These are phyloP conservation scores for Verticillium zaregamsianum DNA, from an alignment of 2,329 filamentous ascomycete species.

Conservation along the genomic window DNA sequence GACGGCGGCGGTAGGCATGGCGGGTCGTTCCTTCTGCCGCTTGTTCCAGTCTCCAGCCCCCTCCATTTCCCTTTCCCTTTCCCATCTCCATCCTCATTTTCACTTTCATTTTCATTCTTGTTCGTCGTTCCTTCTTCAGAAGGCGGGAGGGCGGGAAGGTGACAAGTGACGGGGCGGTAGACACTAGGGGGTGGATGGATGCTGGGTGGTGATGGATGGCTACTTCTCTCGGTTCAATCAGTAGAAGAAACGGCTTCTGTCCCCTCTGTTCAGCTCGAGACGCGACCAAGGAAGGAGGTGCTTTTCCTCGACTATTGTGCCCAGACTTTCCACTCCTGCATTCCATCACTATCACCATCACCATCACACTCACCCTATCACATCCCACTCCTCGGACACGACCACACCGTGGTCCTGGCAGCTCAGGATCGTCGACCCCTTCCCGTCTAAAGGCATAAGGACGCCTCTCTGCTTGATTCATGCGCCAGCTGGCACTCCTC, in stretches of 20 bases:
- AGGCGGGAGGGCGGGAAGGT: neutral
- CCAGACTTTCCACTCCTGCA: neutral
- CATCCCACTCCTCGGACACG: neutral
- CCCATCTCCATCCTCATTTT: too few species aligned
- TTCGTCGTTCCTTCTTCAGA: neutral
- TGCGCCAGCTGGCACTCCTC: neutral
- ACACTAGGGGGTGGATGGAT: neutral
- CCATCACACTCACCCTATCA: neutral
- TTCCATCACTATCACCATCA: neutral
- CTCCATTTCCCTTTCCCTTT: neutral
- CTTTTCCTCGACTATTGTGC: neutral
- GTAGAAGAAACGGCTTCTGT: too few species aligned
- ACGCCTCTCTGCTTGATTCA: neutral
- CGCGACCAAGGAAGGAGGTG: neutral
- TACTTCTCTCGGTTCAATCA: too few species aligned
- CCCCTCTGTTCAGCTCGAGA: too few species aligned
- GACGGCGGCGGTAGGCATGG: neutral
- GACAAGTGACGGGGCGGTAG: neutral
- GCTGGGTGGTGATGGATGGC: neutral
- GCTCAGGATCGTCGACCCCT: neutral
- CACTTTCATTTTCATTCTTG: too few species aligned
- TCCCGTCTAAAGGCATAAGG: neutral
- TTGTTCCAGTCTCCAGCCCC: neutral
- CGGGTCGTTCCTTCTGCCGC: slow-evolving; percentile 1
- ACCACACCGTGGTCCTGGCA: neutral